phyloP scores from a whole-genome alignment of 805 yeast species.

The Kuraishia borneana region DNA sequence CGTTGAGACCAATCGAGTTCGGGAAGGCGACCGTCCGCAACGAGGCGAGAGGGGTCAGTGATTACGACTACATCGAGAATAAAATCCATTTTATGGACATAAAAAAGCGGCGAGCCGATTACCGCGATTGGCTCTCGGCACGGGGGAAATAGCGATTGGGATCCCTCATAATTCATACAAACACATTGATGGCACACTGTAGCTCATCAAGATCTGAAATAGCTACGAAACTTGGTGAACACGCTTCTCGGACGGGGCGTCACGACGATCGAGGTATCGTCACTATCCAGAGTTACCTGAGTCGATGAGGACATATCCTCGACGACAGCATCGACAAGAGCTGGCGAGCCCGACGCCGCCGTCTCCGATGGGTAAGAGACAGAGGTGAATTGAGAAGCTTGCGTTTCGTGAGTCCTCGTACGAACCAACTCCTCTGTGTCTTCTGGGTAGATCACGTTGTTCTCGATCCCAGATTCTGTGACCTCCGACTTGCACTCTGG shows the following conservation, averaged over 20 bases:
- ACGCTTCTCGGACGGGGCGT: constrained; percentile 3
- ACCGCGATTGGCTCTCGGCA: constrained; percentile 19
- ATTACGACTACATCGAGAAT: constrained; percentile 35
- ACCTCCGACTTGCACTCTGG: constrained; percentile 23
- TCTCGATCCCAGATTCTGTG: constrained; percentile 35
- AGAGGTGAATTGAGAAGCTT: constrained; percentile 19
- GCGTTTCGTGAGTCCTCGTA: constrained; percentile 8
- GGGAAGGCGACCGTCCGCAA: constrained; percentile 34
- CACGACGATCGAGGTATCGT: constrained; percentile 3
- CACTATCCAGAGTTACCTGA: constrained; percentile 12
- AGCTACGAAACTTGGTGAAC: constrained; percentile 12
- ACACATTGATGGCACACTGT: neutral
- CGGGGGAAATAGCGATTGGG: neutral
- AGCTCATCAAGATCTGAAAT: constrained; percentile 8
- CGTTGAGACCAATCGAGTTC: constrained; percentile 36
- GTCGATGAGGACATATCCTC: constrained; percentile 15
- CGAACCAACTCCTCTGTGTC: constrained; percentile 2
- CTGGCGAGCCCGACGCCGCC: constrained; percentile 4
- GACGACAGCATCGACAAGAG: constrained; percentile 4
- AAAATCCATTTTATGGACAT: constrained; percentile 44
- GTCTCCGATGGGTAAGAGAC: constrained; percentile 15
- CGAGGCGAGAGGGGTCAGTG: constrained; percentile 35
- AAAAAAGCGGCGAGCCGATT: constrained; percentile 30
- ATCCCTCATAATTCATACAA: neutral
- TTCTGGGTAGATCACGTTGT: constrained; percentile 33